A percentile compares a stretch with the other conserved stretches of the same genome.
These are phyloP conservation scores for Ceratocystis huliohia DNA, from an alignment of 2,329 filamentous ascomycete genomes.

Conservation along the genomic window DNA sequence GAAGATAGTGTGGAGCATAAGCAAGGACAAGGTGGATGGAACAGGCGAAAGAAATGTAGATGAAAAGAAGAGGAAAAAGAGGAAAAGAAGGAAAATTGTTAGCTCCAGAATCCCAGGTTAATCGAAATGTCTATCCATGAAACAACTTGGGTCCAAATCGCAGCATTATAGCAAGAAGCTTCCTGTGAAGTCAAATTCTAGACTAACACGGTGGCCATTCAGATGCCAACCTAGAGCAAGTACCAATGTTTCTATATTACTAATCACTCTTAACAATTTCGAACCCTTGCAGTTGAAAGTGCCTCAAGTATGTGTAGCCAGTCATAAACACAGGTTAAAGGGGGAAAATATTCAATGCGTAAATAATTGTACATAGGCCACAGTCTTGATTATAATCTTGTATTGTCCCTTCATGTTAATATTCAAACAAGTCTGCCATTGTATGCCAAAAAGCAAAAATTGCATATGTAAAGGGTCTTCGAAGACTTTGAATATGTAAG, in stretches of 20 bases:
- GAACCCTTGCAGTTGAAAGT: not conserved
- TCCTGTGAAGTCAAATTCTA: not conserved
- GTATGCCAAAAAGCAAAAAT: not conserved
- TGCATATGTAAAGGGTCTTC: too few relatives aligned
- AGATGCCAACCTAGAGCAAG: not conserved
- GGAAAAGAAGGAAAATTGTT: too few relatives aligned
- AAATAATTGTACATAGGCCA: not conserved
- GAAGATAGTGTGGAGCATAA: not conserved
- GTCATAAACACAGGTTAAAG: not conserved
- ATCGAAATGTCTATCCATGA: not conserved
- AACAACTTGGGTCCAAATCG: not conserved
- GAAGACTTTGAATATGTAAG: too few relatives aligned
- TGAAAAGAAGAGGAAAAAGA: too few relatives aligned
- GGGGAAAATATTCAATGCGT: too few relatives aligned
- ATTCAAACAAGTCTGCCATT: not conserved
- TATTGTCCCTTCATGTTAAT: not conserved
- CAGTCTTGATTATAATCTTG: not conserved
- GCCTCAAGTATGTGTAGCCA: not conserved
- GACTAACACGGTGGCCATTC: conserved; percentile 7
- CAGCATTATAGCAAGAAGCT: not conserved
- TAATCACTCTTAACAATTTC: not conserved
- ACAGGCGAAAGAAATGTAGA: not conserved
- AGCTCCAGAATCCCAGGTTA: not conserved
- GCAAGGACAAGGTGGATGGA: not conserved
- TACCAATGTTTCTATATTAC: not conserved